These are phyloP conservation scores for Cylindrotheca closterium DNA, from an alignment of 108 stramenopile species.

Conservation along the genomic window DNA sequence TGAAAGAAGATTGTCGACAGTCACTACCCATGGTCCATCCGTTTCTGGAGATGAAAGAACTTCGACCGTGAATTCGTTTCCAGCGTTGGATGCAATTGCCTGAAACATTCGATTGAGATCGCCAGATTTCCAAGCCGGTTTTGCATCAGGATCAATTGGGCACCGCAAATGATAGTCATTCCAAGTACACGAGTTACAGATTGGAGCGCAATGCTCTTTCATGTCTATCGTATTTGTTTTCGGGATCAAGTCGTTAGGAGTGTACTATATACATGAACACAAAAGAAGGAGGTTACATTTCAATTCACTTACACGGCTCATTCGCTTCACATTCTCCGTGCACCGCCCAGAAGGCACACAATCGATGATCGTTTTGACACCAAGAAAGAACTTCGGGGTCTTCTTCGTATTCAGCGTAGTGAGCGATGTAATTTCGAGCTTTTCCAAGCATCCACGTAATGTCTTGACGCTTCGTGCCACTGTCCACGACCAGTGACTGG, in stretches of 20 bases:
- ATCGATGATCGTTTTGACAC: constrained; percentile 51
- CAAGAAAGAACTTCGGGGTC: background rate
- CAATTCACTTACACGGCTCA: constrained; percentile 37
- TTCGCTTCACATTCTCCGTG: constrained; percentile 67
- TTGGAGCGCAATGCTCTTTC: constrained; percentile 61
- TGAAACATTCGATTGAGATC: constrained; percentile 64
- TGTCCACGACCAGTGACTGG: constrained; percentile 1
- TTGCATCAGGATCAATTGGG: constrained; percentile 19
- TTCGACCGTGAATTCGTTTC: constrained; percentile 34
- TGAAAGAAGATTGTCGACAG: constrained; percentile 70
- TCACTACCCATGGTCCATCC: constrained; percentile 68
- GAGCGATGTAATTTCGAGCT: constrained; percentile 36
- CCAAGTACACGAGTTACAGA: constrained; percentile 54
- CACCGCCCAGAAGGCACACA: constrained; percentile 67
- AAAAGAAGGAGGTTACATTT: background rate
- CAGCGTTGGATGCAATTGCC: constrained; percentile 39
- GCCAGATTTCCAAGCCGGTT: constrained; percentile 44
- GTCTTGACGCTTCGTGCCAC: background rate
- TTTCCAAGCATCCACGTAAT: constrained; percentile 11
- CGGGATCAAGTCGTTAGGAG: background rate
- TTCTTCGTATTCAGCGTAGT: too few species aligned
- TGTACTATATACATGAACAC: background rate
- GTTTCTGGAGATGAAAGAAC: constrained; percentile 50
- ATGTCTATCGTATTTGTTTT: constrained; percentile 17
- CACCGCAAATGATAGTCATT: constrained; percentile 10